Percentiles rank a stretch among this genome's conserved stretches.
Evolutionary conservation across 2,329 filamentous ascomycete species (phyloP).

Genomic region (Reticulascus tulasneorum): DNA sequence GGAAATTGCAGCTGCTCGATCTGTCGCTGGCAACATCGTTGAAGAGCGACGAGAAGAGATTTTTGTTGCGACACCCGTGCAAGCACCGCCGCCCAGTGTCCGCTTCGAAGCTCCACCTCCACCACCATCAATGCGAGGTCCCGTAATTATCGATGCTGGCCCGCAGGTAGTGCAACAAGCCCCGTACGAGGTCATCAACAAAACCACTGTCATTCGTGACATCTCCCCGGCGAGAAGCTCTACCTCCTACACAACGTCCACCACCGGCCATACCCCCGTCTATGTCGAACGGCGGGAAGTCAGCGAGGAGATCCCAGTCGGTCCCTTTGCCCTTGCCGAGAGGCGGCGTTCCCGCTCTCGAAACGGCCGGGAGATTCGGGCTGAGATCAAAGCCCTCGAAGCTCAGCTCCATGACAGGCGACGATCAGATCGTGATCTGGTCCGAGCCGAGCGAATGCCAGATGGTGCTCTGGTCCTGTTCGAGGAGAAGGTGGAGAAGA

Average conservation of each 20-base stretch:
- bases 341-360: conserved; percentile 38
- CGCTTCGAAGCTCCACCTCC: conserved; percentile 19
- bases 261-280: conserved; percentile 27
- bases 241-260: conserved; percentile 28
- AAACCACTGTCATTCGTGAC: conserved; percentile 45
- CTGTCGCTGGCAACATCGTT: conserved; percentile 40
- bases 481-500: conserved; percentile 53
- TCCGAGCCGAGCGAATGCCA: conserved; percentile 53
- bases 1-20: conserved; percentile 41
- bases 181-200: conserved; percentile 38
- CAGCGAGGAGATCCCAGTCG: conserved; percentile 29
- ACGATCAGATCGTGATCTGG: conserved; percentile 44
- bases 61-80: conserved; percentile 22
- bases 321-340: conserved; percentile 36
- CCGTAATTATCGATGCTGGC: conserved; percentile 28
- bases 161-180: conserved; percentile 24
- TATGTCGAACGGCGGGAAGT: conserved; percentile 36
- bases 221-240: conserved; percentile 39
- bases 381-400: conserved; percentile 70
- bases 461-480: conserved; percentile 63
- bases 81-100: conserved; percentile 17
- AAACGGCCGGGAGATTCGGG: conserved; percentile 58
- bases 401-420: conserved; percentile 45
- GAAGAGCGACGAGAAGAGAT: conserved; percentile 47
- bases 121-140: conserved; percentile 20